Conservation (phyloP, 192 early-diverging fungal species). For the Backusella liffmaniae region DNA sequence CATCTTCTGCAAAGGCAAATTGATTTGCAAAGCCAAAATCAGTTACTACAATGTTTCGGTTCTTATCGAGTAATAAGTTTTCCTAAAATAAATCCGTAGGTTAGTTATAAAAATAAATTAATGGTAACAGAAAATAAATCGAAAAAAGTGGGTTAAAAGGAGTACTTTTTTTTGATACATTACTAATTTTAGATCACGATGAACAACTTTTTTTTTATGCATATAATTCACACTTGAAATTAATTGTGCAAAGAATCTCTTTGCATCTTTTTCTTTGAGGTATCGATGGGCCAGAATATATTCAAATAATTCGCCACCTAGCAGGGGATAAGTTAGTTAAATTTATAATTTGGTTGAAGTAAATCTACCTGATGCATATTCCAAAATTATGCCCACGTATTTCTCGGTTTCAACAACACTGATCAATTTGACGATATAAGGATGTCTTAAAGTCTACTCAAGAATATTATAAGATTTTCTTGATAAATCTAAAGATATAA, state of each 20-base stretch:
- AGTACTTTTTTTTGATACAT: constrained; percentile 11
- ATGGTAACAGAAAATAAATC: neutral
- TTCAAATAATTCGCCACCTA: constrained; percentile 64
- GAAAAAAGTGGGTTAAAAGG: constrained; percentile 15
- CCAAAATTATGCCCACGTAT: constrained; percentile 85
- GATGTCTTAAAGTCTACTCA: constrained; percentile 64
- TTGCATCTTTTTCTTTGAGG: constrained; percentile 74
- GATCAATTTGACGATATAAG: constrained; percentile 74
- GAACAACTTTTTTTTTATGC: constrained; percentile 76
- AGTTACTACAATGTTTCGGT: constrained; percentile 79
- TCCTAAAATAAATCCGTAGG: constrained; percentile 47
- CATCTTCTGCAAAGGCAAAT: constrained; percentile 52
- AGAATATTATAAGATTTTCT: neutral
- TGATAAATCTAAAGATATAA: neutral
- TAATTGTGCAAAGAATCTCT: constrained; percentile 77
- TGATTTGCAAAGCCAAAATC: constrained; percentile 91
- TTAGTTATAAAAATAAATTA: constrained; percentile 3
- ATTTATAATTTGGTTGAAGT: constrained; percentile 1
- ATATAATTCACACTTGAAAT: constrained; percentile 73
- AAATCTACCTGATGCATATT: constrained; percentile 70
- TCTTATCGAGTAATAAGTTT: constrained; percentile 76
- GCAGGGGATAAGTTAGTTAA: neutral
- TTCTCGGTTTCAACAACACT: constrained; percentile 83
- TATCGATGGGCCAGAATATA: constrained; percentile 79
- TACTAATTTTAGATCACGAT: constrained; percentile 86